These are phyloP conservation scores for Psidium guajava DNA, from an alignment of 345 rosid genomes.

Conservation along the genomic window DNA sequence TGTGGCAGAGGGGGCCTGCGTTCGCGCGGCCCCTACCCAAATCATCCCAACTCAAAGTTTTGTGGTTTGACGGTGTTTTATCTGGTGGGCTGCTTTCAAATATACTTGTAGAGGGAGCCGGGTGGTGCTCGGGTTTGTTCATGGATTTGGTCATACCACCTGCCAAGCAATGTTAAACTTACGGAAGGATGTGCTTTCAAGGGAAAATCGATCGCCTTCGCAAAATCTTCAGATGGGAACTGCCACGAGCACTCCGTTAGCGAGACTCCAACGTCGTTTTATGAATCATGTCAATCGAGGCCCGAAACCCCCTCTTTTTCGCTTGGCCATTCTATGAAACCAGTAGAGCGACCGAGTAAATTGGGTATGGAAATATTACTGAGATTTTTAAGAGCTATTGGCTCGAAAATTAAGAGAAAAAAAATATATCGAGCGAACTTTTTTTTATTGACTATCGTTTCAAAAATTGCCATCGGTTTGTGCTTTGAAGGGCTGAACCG, in stretches of 20 bases:
- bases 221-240: not conserved
- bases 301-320: not conserved
- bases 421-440: not conserved
- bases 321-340: not conserved
- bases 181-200: too few relatives aligned
- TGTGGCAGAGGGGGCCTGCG: slow-evolving; percentile 9
- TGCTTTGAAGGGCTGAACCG: not conserved
- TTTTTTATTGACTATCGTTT: not conserved
- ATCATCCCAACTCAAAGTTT: too few relatives aligned
- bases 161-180: too few relatives aligned
- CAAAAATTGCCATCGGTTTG: not conserved
- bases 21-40: slow-evolving; percentile 3
- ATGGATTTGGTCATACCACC: too few relatives aligned
- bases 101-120: too few relatives aligned
- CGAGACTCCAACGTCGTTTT: not conserved
- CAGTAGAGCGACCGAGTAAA: not conserved
- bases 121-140: too few relatives aligned
- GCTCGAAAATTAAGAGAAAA: not conserved
- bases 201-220: not conserved
- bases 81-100: too few relatives aligned
- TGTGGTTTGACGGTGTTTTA: too few relatives aligned
- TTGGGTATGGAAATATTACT: not conserved
- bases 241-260: not conserved
- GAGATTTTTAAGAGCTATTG: not conserved
- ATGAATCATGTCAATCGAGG: not conserved